phyloP scores from a whole-genome alignment of 1,284 basidiomycete genomes.

The Trichosporon sp. region DNA sequence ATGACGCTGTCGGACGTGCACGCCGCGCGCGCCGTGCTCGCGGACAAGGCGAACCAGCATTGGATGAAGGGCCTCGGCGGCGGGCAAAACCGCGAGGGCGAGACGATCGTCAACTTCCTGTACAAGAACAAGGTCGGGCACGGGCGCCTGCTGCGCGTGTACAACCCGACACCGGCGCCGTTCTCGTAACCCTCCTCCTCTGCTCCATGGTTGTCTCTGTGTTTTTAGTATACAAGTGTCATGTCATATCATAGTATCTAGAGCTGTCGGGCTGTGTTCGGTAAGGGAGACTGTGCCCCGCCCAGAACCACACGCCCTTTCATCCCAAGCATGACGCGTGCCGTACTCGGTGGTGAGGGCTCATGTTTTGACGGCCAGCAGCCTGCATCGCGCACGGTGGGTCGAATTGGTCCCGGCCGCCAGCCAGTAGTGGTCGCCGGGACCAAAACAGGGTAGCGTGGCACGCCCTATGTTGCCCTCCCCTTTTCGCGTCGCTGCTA shows the following conservation, averaged over 20 bases:
- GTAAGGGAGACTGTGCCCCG: no score
- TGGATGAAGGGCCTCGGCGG: slow-evolving; percentile 47
- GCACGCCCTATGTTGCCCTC: not conserved
- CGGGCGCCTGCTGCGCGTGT: slow-evolving; percentile 41
- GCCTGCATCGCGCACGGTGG: not conserved
- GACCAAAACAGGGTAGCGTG: not conserved
- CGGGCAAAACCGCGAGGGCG: slow-evolving; percentile 47
- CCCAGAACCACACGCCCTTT: no score
- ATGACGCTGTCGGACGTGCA: slow-evolving; percentile 45
- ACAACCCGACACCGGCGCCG: slow-evolving; percentile 31
- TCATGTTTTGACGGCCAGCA: not conserved
- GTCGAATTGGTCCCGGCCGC: not conserved
- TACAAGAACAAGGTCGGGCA: slow-evolving; percentile 50
- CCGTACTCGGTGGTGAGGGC: not conserved
- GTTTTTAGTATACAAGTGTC: not conserved
- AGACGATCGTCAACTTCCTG: slow-evolving; percentile 48
- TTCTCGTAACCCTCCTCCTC: slow-evolving; percentile 9
- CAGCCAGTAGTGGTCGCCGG: not conserved
- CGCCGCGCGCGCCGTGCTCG: slow-evolving; percentile 38
- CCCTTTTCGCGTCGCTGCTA: not conserved
- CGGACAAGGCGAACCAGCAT: slow-evolving; percentile 47
- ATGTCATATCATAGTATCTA: not conserved
- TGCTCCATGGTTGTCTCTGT: not conserved
- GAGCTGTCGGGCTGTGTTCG: not conserved
- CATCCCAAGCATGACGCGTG: not conserved